Percentiles rank a stretch among this genome's conserved stretches.
These are phyloP conservation scores for Solanum hybrid DNA, from an alignment of 305 asterid genomes.

Conservation along the genomic window DNA sequence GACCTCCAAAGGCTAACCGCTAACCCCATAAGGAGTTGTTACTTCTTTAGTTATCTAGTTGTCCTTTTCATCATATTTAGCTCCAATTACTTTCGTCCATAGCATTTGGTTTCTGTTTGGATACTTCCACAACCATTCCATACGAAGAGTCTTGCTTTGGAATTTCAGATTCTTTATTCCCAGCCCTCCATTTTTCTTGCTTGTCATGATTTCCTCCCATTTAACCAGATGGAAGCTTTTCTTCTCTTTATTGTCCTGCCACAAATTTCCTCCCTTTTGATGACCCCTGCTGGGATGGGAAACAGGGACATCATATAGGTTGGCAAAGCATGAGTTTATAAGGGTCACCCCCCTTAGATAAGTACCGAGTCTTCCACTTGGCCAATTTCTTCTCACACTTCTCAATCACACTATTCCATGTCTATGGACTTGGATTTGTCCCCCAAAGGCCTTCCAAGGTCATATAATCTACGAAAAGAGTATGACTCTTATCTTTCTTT, in stretches of 20 bases:
- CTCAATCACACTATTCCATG: not conserved
- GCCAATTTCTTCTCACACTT: not conserved
- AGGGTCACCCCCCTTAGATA: not conserved
- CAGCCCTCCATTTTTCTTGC: not conserved
- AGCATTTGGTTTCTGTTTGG: not conserved
- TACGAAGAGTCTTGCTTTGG: not conserved
- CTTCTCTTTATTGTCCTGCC: not conserved
- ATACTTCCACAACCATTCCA: not conserved
- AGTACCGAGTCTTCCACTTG: not conserved
- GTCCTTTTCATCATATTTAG: not conserved
- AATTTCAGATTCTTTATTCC: not conserved
- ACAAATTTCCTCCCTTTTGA: not conserved
- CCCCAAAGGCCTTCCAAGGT: not conserved
- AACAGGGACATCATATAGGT: not conserved
- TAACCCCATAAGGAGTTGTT: not conserved
- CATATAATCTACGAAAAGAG: not conserved
- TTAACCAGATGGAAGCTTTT: not conserved
- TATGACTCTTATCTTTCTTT: not conserved
- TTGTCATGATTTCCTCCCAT: not conserved
- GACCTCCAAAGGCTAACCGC: not conserved
- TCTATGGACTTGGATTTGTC: not conserved
- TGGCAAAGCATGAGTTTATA: not conserved
- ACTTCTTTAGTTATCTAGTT: not conserved
- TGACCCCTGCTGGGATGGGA: not conserved
- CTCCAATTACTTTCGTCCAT: not conserved